These are phyloP conservation scores for Erodium maritimum DNA, from an alignment of 345 rosid species.

Conservation along the genomic window DNA sequence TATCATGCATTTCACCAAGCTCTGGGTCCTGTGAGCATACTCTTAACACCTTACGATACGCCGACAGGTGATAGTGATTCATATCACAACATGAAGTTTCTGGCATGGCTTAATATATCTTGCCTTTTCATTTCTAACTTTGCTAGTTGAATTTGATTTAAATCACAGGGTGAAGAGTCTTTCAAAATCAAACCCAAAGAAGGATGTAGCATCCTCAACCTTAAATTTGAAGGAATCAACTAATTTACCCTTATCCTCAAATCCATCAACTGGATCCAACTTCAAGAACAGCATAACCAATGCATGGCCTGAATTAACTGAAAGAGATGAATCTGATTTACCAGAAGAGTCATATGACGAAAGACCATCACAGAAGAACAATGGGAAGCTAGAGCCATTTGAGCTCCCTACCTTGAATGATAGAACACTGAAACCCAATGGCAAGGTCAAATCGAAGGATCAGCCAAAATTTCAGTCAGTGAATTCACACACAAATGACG, in stretches of 20 bases:
- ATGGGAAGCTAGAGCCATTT: slow-evolving; percentile 45
- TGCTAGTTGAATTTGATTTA: not conserved
- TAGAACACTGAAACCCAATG: slow-evolving; percentile 39
- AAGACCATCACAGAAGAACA: slow-evolving; percentile 49
- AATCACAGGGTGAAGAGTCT: slow-evolving; percentile 86
- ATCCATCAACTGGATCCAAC: slow-evolving; percentile 39
- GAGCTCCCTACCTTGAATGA: slow-evolving; percentile 31
- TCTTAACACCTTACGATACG: slow-evolving; percentile 93
- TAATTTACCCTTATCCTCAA: slow-evolving; percentile 49
- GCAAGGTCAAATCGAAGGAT: slow-evolving; percentile 42
- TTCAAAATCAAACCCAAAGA: slow-evolving; percentile 80
- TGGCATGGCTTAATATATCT: not conserved
- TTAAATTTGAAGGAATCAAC: slow-evolving; percentile 69
- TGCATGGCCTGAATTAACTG: slow-evolving; percentile 69
- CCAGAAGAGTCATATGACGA: slow-evolving; percentile 63
- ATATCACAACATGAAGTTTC: not conserved
- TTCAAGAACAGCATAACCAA: slow-evolving; percentile 61
- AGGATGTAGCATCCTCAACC: slow-evolving; percentile 63
- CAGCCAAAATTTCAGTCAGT: slow-evolving; percentile 38
- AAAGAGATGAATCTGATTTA: slow-evolving; percentile 61
- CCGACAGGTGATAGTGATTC: slow-evolving; percentile 60
- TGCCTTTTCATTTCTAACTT: not conserved
- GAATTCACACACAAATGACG: slow-evolving; percentile 54
- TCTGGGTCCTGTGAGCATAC: slow-evolving; percentile 99
- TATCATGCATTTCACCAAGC: slow-evolving; percentile 95